Conservation (phyloP, 345 rosid genomes). For the Eucalyptus grandis region DNA sequence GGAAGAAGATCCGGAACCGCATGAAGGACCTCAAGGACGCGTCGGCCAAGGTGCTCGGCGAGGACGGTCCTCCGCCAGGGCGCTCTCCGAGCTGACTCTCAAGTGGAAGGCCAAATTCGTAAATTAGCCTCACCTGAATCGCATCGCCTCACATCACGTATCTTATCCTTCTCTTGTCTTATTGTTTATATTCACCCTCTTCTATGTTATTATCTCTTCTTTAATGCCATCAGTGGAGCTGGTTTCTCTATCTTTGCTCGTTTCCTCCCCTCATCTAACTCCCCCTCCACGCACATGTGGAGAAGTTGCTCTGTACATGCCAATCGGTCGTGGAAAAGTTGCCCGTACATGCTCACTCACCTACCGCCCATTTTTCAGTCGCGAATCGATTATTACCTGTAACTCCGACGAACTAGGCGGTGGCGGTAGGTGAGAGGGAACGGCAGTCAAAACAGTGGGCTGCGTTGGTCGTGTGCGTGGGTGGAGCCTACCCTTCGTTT, state of each 20-base stretch:
- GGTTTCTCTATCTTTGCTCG: not conserved
- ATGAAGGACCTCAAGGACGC: conserved; percentile 60
- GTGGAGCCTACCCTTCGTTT: not conserved
- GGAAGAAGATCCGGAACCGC: conserved; percentile 42
- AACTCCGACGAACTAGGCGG: not conserved
- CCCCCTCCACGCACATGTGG: not conserved
- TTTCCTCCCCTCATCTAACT: not conserved
- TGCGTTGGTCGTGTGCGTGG: not conserved
- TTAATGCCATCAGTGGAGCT: not conserved
- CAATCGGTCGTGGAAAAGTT: not conserved
- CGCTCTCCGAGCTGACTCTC: conserved; percentile 26
- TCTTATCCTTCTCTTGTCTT: not conserved
- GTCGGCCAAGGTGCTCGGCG: conserved; percentile 24
- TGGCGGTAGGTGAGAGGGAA: not conserved
- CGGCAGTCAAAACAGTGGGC: not conserved
- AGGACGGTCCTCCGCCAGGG: conserved; percentile 42
- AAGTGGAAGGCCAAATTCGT: conserved; percentile 35
- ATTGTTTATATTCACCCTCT: not conserved
- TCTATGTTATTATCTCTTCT: not conserved
- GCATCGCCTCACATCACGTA: not conserved
- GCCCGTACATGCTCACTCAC: not conserved
- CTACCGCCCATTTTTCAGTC: not conserved
- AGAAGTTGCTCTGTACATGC: not conserved
- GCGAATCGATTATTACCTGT: not conserved
- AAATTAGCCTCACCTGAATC: not conserved